Evolutionary conservation across 495 filamentous ascomycete genomes (phyloP).

Genomic region (Penicillium dipodomyicola): DNA sequence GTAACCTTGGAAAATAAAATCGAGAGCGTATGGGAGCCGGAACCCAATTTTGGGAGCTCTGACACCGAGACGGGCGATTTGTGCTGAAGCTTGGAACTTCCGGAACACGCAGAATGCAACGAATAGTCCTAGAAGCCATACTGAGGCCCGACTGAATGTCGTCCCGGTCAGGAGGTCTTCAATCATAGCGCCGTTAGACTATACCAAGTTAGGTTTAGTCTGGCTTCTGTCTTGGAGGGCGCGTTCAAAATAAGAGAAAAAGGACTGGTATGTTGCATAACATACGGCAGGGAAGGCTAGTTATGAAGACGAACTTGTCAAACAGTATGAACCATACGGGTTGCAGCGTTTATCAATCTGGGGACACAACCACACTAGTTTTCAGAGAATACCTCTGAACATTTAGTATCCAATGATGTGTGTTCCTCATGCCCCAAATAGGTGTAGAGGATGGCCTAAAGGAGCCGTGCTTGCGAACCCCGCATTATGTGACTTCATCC

Average conservation of each 20-base stretch:
- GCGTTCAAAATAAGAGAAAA: not conserved
- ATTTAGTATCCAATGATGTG: not conserved
- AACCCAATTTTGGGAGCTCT: slow-evolving; percentile 36
- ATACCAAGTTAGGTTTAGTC: not conserved
- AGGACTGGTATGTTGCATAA: not conserved
- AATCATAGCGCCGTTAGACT: slow-evolving; percentile 31
- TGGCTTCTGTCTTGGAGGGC: not conserved
- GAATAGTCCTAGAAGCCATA: slow-evolving; percentile 30
- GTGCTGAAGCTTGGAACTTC: slow-evolving; percentile 32
- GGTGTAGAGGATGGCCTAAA: slow-evolving; percentile 19
- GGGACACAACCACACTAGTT: not conserved
- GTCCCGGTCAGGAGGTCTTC: slow-evolving; percentile 32
- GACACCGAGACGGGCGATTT: slow-evolving; percentile 37
- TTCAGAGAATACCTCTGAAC: not conserved
- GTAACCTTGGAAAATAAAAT: slow-evolving; percentile 55
- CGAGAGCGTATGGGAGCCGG: slow-evolving; percentile 53
- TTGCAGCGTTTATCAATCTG: not conserved
- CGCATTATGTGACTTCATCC: slow-evolving; percentile 23
- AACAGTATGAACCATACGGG: not conserved
- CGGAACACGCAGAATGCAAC: slow-evolving; percentile 27
- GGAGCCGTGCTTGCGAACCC: slow-evolving; percentile 34
- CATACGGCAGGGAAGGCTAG: not conserved
- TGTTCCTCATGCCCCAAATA: not conserved
- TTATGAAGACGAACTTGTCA: not conserved
- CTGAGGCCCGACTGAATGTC: slow-evolving; percentile 25